Evolutionary conservation across 306 rosid species (phyloP).

Genomic region (Luffa acutangula): DNA sequence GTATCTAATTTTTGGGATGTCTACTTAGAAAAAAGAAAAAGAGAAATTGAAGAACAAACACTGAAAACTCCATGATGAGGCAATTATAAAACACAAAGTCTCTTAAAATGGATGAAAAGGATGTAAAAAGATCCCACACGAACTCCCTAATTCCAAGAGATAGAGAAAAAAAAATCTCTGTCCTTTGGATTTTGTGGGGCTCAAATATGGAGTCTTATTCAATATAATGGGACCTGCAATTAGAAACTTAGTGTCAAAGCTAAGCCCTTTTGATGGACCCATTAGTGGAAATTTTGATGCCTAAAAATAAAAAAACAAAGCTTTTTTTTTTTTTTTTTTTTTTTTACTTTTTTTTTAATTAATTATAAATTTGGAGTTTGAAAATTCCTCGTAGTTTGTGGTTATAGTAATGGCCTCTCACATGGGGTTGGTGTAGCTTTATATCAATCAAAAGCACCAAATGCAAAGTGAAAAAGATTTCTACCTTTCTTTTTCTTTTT

Average conservation of each 20-base stretch:
- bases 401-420: conserved; percentile 20
- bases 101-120: conserved; percentile 33
- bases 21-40: conserved; percentile 15
- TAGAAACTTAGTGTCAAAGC: conserved; percentile 50
- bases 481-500: conserved; percentile 22
- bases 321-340: conserved; percentile 4
- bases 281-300: conserved; percentile 41
- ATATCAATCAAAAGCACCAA: conserved; percentile 29
- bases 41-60: conserved; percentile 19
- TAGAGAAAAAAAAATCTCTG: conserved; percentile 31
- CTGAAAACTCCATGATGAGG: conserved; percentile 42
- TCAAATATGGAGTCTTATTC: conserved; percentile 16
- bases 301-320: neutral
- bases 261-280: conserved; percentile 34
- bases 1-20: conserved; percentile 22
- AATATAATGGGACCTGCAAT: conserved; percentile 24
- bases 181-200: conserved; percentile 68
- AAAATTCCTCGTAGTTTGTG: conserved; percentile 28
- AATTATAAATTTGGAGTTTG: conserved; percentile 9
- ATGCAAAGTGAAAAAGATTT: conserved; percentile 21
- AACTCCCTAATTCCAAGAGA: conserved; percentile 31
- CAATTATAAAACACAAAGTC: conserved; percentile 30
- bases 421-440: conserved; percentile 29
- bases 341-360: conserved; percentile 5
- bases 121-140: conserved; percentile 31